These are phyloP conservation scores for Erythrophleum ivorense DNA, from an alignment of 331 rosid genomes.

Conservation along the genomic window DNA sequence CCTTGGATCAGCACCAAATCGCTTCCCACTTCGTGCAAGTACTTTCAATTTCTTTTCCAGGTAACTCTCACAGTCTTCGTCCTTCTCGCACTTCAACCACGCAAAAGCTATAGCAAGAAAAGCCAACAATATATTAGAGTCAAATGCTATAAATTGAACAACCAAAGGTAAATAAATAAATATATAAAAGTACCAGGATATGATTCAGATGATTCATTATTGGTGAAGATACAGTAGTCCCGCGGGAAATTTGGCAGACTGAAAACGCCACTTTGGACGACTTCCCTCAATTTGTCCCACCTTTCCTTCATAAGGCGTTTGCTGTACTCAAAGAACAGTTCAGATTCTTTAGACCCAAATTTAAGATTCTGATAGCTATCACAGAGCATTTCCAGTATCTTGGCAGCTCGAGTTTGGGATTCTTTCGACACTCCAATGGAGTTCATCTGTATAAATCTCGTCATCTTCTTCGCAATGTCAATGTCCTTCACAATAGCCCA, in stretches of 20 bases:
- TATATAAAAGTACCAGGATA: slow-evolving; percentile 56
- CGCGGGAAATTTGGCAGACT: slow-evolving; percentile 45
- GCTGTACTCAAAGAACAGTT: slow-evolving; percentile 57
- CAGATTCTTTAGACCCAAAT: slow-evolving; percentile 38
- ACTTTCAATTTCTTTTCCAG: slow-evolving; percentile 51
- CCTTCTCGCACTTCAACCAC: slow-evolving; percentile 72
- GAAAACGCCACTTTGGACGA: slow-evolving; percentile 43
- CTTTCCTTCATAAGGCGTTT: slow-evolving; percentile 54
- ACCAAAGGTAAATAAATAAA: background rate
- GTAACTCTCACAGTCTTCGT: slow-evolving; percentile 52
- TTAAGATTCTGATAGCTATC: slow-evolving; percentile 55
- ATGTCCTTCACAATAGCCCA: slow-evolving; percentile 87
- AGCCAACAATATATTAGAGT: background rate
- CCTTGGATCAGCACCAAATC: slow-evolving; percentile 61
- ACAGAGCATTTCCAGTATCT: slow-evolving; percentile 63
- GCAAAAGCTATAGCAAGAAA: slow-evolving; percentile 56
- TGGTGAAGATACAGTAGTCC: slow-evolving; percentile 59
- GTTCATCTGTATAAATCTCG: slow-evolving; percentile 55
- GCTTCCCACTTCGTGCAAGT: slow-evolving; percentile 56
- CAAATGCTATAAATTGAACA: background rate
- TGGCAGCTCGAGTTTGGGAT: slow-evolving; percentile 74
- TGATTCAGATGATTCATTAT: slow-evolving; percentile 51
- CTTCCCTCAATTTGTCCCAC: slow-evolving; percentile 66
- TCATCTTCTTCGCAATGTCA: slow-evolving; percentile 72
- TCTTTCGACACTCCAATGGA: slow-evolving; percentile 80